Conservation (phyloP, 257 asterid species). For the Solanum rostratum region DNA sequence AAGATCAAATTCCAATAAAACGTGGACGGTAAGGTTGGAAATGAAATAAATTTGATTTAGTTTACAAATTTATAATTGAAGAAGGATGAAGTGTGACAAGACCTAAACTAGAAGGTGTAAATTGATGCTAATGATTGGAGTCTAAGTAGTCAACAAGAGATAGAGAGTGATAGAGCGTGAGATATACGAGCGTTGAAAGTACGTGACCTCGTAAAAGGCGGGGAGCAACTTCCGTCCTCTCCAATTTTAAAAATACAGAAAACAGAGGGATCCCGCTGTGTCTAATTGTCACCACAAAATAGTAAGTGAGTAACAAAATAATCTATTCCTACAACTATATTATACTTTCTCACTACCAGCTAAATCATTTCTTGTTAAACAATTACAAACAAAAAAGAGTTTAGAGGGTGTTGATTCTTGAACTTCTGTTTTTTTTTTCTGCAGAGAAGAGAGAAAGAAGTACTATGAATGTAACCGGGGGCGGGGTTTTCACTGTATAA, state of each 20-base stretch:
- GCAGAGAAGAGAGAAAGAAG: not conserved
- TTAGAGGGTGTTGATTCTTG: not conserved
- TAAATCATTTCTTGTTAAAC: not conserved
- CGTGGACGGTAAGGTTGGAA: too few relatives aligned
- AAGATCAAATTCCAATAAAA: too few relatives aligned
- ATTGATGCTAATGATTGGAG: not conserved
- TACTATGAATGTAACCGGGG: constrained; percentile 10
- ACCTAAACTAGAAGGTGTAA: not conserved
- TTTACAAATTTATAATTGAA: not conserved
- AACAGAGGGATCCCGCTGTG: not conserved
- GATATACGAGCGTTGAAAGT: not conserved
- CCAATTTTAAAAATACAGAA: constrained; percentile 11
- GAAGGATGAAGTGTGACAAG: not conserved
- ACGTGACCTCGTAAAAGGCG: constrained; percentile 34
- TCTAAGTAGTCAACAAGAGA: not conserved
- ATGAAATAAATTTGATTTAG: not conserved
- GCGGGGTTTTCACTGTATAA: not conserved
- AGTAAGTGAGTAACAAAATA: not conserved
- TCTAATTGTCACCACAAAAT: not conserved
- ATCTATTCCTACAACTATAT: not conserved
- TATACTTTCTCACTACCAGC: not conserved
- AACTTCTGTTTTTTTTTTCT: not conserved
- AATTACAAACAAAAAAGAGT: not conserved
- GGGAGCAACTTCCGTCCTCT: constrained; percentile 18
- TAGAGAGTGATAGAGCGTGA: not conserved